Evolutionary conservation across 805 yeast genomes (phyloP).

Genomic region (Candida insectorum): DNA sequence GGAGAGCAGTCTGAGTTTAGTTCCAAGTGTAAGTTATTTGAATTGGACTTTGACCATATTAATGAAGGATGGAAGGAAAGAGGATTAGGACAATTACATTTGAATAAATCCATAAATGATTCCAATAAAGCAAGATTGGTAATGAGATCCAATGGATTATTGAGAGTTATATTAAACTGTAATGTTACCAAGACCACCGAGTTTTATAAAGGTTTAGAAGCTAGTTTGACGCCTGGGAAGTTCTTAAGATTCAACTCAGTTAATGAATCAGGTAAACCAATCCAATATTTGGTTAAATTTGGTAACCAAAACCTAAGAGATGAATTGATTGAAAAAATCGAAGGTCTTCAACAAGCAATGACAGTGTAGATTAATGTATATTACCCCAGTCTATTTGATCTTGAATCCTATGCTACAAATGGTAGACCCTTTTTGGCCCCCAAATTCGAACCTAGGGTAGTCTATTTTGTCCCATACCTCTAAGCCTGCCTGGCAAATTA

Average conservation of each 20-base stretch:
- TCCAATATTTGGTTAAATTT: conserved; percentile 80
- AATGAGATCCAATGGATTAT: conserved; percentile 86
- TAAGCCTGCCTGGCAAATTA: conserved; percentile 50
- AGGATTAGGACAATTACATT: conserved; percentile 85
- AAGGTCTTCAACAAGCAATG: conserved; percentile 24
- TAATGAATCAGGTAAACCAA: conserved; percentile 55
- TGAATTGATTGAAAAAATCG: conserved; percentile 51
- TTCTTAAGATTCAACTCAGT: conserved; percentile 73
- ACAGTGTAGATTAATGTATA: conserved; percentile 1
- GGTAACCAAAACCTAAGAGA: conserved; percentile 59
- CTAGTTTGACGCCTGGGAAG: conserved; percentile 80
- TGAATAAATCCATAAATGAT: conserved; percentile 49
- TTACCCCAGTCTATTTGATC: conserved; percentile 20
- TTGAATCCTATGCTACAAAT: conserved; percentile 85
- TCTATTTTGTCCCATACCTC: conserved; percentile 61
- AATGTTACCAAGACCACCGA: conserved; percentile 62
- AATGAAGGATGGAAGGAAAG: conserved; percentile 92
- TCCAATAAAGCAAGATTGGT: conserved; percentile 60
- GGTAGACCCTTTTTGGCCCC: conserved; percentile 85
- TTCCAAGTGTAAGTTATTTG: conserved; percentile 76
- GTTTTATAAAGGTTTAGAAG: conserved; percentile 75
- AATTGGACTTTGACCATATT: conserved; percentile 61
- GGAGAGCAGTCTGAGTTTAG: conserved; percentile 66
- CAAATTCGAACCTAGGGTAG: conserved; percentile 84
- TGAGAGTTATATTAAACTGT: conserved; percentile 77